Percentiles rank a stretch among this genome's conserved stretches.
phyloP scores from a whole-genome alignment of 2,329 filamentous ascomycete genomes.

The Stagonosporopsis vannaccii region DNA sequence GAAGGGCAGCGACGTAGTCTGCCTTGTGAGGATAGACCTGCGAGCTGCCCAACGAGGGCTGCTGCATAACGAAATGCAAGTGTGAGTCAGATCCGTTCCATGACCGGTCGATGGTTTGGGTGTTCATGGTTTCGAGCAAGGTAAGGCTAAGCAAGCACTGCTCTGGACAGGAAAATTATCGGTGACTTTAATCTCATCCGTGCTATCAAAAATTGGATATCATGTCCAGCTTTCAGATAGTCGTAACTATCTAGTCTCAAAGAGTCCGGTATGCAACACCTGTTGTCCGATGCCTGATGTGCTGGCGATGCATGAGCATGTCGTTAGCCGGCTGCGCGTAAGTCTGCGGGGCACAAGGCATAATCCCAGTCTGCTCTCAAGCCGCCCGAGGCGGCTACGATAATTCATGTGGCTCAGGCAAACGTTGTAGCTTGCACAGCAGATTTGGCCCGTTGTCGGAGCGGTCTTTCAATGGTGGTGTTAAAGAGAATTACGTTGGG shows the following conservation, averaged over 20 bases:
- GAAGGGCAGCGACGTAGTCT: background rate
- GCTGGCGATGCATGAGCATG: slow-evolving; percentile 12
- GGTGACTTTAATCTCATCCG: too few relatives aligned
- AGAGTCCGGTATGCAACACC: background rate
- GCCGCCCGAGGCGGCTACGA: background rate
- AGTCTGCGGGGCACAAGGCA: background rate
- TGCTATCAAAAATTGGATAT: background rate
- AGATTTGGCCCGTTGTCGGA: background rate
- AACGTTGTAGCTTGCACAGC: background rate
- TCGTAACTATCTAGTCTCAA: background rate
- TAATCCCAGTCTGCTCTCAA: background rate
- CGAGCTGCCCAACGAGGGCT: background rate
- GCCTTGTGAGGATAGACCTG: background rate
- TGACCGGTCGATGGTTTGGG: too few relatives aligned
- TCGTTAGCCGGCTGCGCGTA: slow-evolving; percentile 2
- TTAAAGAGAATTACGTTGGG: background rate
- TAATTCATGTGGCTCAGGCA: background rate
- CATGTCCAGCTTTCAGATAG: background rate
- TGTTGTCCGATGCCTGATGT: background rate
- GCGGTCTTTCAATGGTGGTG: background rate
- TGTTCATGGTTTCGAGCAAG: background rate
- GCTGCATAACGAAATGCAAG: background rate
- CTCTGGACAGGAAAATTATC: background rate
- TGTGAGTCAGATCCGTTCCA: background rate
- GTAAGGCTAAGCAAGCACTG: background rate